Evolutionary conservation across 192 early-diverging fungal species (phyloP), one percentile per base, ranked within the genome.

Genomic region (Rhizoclosmatium globosum): DNA sequence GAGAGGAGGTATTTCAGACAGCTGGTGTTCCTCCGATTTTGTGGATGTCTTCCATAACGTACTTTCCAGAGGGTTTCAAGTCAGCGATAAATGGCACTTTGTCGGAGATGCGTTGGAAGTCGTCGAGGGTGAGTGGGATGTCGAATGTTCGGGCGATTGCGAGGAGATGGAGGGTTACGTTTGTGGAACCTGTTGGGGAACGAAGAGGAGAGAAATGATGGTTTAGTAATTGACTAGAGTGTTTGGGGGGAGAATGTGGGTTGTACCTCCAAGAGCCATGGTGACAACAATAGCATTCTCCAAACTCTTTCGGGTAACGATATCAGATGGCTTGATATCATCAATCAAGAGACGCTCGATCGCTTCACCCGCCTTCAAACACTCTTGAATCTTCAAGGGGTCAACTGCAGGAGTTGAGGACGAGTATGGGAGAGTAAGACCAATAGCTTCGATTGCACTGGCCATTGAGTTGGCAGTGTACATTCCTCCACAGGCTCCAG

Each of bases 401-500:
- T 94, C 93, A 64, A 83, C 90, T 1, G 98, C 98, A 21, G 98
- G 98, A n/a, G 89, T 94, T 38, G 97, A 97, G 4, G 96, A 96
- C 79, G 92, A 94, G 90, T 97, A 97, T 47, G 98, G 98, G 44
- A 99, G 91, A 11, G 92, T 87, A 94, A 99, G 96, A 68, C 98
- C 98, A 92, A 99, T 93, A 38, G 97, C 92, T 85, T 99, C 98
- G 69, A 96, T 97, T 38, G 95, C 95, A 65, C 92, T 94, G 3
- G 98, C 95, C 96, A 99, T 97, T 19, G 95, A 96, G 84, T 98
- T 98, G 57, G 97, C 97, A 2, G 97, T 98, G 86, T 96, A 97
- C 98, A 99, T 99, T 65, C 98, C 98, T 80, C 98, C 98, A 85
- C 98, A 99, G 15, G 96, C 96, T 70, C 98, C 98, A 47, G 97